A percentile compares a stretch with the other conserved stretches of the same genome.
These are phyloP conservation scores for Botryotinia convoluta DNA, from an alignment of 2,329 filamentous ascomycete genomes.

Conservation along the genomic window DNA sequence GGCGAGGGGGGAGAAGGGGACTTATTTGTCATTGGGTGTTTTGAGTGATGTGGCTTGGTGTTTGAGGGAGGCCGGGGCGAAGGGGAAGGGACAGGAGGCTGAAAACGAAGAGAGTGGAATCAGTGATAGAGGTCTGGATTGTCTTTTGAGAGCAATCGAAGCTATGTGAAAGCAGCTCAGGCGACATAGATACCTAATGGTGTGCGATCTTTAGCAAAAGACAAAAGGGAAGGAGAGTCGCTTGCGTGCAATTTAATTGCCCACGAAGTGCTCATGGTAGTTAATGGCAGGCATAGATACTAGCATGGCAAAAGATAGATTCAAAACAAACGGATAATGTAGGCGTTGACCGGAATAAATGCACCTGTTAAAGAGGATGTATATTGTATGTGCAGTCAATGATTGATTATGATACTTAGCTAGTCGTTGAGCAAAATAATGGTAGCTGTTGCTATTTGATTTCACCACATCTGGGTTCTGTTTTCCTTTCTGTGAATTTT, in stretches of 20 bases:
- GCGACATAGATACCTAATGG: background rate
- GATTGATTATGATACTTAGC: background rate
- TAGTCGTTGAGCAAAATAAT: background rate
- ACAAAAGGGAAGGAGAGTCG: background rate
- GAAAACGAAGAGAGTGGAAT: constrained; percentile 43
- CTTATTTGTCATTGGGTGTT: constrained; percentile 79
- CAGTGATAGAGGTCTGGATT: constrained; percentile 53
- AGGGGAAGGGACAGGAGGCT: constrained; percentile 43
- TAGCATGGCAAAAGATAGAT: background rate
- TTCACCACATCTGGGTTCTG: no score
- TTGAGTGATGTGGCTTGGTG: constrained; percentile 84
- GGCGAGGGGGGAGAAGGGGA: constrained; percentile 62
- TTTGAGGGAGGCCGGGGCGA: constrained; percentile 53
- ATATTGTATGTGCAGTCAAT: background rate
- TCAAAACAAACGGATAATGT: background rate
- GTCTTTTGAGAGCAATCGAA: constrained; percentile 60
- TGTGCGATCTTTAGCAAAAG: background rate
- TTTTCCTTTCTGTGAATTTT: background rate
- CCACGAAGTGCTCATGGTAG: constrained; percentile 1
- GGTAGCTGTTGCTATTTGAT: background rate
- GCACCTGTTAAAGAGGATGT: background rate
- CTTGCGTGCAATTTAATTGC: background rate
- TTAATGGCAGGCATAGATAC: background rate
- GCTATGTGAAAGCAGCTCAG: constrained; percentile 45
- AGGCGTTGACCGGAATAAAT: background rate